Evolutionary conservation across 306 rosid species (phyloP).

Genomic region (Cucumis melo): DNA sequence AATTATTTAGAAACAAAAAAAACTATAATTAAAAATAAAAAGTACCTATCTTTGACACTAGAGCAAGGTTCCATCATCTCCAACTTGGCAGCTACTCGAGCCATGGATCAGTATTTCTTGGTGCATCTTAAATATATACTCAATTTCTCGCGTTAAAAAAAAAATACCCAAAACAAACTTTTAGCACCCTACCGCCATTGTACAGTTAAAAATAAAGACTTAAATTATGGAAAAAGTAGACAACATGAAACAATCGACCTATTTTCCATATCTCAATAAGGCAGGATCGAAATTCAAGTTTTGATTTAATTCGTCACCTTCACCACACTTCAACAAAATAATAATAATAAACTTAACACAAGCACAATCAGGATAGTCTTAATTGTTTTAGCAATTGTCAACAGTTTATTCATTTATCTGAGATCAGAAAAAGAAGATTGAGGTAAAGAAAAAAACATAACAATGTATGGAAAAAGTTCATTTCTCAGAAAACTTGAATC

Average conservation of each 20-base stretch:
- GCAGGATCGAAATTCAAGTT: not conserved
- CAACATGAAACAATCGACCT: not conserved
- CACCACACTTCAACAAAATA: not conserved
- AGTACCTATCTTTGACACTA: too few relatives aligned
- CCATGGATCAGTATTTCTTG: too few relatives aligned
- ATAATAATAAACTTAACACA: not conserved
- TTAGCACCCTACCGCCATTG: too few relatives aligned
- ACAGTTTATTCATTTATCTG: not conserved
- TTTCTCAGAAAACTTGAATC: not conserved
- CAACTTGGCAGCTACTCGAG: too few relatives aligned
- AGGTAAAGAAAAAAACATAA: not conserved
- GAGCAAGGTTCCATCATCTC: too few relatives aligned
- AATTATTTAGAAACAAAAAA: too few relatives aligned
- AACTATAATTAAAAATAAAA: too few relatives aligned
- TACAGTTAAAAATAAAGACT: too few relatives aligned
- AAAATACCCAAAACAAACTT: too few relatives aligned
- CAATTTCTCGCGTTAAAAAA: too few relatives aligned
- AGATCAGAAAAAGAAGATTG: not conserved
- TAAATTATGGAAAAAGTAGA: not conserved
- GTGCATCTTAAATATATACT: too few relatives aligned
- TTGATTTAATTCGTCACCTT: not conserved
- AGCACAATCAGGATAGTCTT: not conserved
- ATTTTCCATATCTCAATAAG: not conserved
- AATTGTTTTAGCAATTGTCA: not conserved
- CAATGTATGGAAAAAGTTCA: not conserved